Evolutionary conservation across 192 early-diverging fungal genomes (phyloP).

Genomic region (Coemansia aciculifera): DNA sequence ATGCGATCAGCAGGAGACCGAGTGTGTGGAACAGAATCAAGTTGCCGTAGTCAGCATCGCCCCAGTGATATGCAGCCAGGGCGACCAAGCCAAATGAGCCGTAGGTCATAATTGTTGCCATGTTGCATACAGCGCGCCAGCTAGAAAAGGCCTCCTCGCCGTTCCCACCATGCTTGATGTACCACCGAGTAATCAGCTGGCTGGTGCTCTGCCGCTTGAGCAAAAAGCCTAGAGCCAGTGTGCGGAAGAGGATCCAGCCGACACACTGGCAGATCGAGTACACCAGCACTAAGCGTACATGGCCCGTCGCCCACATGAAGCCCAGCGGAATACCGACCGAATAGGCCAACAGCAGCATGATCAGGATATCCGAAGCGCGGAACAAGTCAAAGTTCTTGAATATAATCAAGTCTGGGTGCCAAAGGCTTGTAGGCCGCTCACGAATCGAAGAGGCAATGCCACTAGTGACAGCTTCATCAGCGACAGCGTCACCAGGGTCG

Average conservation of each 20-base stretch:
- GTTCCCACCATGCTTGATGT: slow-evolving; percentile 90
- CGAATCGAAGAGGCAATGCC: slow-evolving; percentile 34
- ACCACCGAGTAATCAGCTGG: slow-evolving; percentile 87
- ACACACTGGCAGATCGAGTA: slow-evolving; percentile 73
- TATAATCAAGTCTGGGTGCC: slow-evolving; percentile 80
- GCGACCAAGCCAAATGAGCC: slow-evolving; percentile 83
- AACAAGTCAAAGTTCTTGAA: slow-evolving; percentile 92
- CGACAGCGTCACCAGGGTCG: slow-evolving; percentile 14
- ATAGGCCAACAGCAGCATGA: slow-evolving; percentile 73
- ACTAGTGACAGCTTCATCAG: slow-evolving; percentile 3
- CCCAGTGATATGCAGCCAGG: slow-evolving; percentile 73
- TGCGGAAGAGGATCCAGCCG: slow-evolving; percentile 85
- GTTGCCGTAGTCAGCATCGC: slow-evolving; percentile 52
- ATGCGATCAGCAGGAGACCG: slow-evolving; percentile 67
- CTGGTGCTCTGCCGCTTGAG: slow-evolving; percentile 77
- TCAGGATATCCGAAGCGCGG: slow-evolving; percentile 80
- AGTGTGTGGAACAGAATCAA: slow-evolving; percentile 80
- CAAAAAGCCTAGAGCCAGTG: slow-evolving; percentile 74
- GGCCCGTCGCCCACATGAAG: slow-evolving; percentile 34
- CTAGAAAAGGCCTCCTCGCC: slow-evolving; percentile 85
- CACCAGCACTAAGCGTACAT: slow-evolving; percentile 33
- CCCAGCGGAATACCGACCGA: slow-evolving; percentile 67
- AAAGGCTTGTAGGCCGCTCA: slow-evolving; percentile 56
- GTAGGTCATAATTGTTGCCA: slow-evolving; percentile 89
- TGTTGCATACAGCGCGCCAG: slow-evolving; percentile 96